Evolutionary conservation across 2,329 filamentous ascomycete genomes (phyloP), one percentile per base, ranked within the genome.

Genomic region (Aspergillus pseudoglaucus): DNA sequence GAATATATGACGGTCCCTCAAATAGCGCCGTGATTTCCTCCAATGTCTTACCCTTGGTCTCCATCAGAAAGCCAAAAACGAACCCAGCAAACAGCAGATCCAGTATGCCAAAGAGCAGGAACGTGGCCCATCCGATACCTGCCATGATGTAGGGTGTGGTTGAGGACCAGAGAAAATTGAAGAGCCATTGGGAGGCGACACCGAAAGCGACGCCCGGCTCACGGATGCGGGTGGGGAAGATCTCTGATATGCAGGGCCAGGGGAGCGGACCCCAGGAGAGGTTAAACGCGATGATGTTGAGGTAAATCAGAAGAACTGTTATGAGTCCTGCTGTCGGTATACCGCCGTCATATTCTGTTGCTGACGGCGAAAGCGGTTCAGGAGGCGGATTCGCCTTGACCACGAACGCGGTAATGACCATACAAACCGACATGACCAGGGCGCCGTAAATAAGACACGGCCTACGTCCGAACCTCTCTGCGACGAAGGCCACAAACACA

Each of bases 1-100:
- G 14, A 8, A 37, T n/a, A 30, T 30, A 30, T 7, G 25, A 30
- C 2, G 54, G 51, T 53, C 17, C 37, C 10, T 78, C 74, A 55
- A 82, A 82, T 50, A 83, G 61, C 9, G 75, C 62, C 45, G 82
- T 79, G 2, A 82, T 68, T 62, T 82, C 79, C 33, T 73, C 76
- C 45, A 77, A 75, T 0, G 76, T 78, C 33, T 76, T 70, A 6
- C 72, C 77, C 48, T 72, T 74, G 14, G 79, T 77, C 66, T 82
- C 80, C 3, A 77, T 77, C 4, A 79, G 65, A 15, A 73, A 75
- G 56, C 76, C 77, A 50, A 68, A 77, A 0, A 76, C 74, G 71
- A 79, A 82, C 1, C 70, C 44, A 2, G 74, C 62, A 30, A 74
- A 75, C 3, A 72, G 12, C 3, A 75, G 52, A 53, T 76, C 75